A percentile compares a stretch with the other conserved stretches of the same genome.
phyloP scores from a whole-genome alignment of 306 rosid species.

The Macrotyloma uniflorum region DNA sequence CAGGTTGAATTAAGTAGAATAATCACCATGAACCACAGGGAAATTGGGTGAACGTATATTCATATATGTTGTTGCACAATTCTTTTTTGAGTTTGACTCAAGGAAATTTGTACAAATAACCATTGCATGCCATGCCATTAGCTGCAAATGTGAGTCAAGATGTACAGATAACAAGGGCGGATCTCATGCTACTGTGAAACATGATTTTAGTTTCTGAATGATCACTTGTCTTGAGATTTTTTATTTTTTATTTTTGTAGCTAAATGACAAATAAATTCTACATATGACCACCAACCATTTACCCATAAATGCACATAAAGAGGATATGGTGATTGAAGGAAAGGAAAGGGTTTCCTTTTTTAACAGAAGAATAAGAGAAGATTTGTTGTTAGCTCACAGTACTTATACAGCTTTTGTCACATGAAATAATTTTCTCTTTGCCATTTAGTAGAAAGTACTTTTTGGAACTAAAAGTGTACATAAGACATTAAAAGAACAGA shows the following conservation, averaged over 20 bases:
- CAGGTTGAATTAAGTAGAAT: constrained; percentile 63
- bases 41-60: background rate
- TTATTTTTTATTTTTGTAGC: background rate
- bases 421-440: background rate
- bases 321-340: background rate
- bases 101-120: background rate
- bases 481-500: background rate
- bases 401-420: background rate
- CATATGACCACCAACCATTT: background rate
- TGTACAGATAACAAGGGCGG: background rate
- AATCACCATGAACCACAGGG: constrained; percentile 38
- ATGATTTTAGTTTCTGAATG: background rate
- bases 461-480: background rate
- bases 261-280: background rate
- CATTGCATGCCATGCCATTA: background rate
- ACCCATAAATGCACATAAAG: background rate
- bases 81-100: background rate
- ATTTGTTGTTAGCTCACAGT: background rate
- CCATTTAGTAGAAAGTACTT: background rate
- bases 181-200: background rate
- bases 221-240: background rate
- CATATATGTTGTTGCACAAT: background rate
- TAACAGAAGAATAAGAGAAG: background rate
- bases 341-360: background rate
- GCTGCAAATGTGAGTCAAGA: background rate